Evolutionary conservation across 768 basidiomycete species (phyloP), one percentile per base, ranked within the genome.

Genomic region (Termitomyces titanicus): DNA sequence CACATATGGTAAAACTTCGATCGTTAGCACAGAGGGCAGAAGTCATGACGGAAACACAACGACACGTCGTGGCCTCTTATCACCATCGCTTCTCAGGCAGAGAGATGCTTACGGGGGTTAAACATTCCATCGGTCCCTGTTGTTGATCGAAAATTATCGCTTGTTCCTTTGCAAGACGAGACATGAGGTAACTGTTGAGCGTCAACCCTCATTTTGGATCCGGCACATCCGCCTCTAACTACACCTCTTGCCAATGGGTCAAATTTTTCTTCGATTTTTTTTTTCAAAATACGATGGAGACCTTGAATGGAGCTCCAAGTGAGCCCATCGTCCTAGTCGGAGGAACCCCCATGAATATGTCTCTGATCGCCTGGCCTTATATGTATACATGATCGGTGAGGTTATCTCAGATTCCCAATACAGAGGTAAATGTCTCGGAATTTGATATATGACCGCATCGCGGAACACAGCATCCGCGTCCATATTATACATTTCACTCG

Each of bases 341-440:
- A 29, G 27, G 17, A 34, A 10, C 17, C 0, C 5, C 27, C 29
- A 27, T 27, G 24, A 37, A 5, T n/a, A 25, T 54, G 57, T 54
- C 51, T 46, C 18, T 47, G 57, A 59, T 59, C 50, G 31, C 35
- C 29, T 38, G 40, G 18, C 24, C 43, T 24, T 25, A 25, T 48
- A 59, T 53, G 43, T 46, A 24, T 35, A 18, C 34, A 40, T 39
- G 50, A 59, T 55, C 51, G 50, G 15, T 48, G 34, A 33, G 43
- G 37, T 47, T 53, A 57, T 48, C 54, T 59, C 29, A 47, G 57
- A 52, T 59, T 24, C 27, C 40, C 50, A 31, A 42, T 33, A 49
- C 20, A 44, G 4, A 42, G 42, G 24, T 17, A 47, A 38, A 54
- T 57, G 59, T 60, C 55, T 60, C 52, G 52, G 55, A 47, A 50